These are phyloP conservation scores for Naumovozyma castellii DNA, from an alignment of 805 yeast genomes.

Conservation along the genomic window DNA sequence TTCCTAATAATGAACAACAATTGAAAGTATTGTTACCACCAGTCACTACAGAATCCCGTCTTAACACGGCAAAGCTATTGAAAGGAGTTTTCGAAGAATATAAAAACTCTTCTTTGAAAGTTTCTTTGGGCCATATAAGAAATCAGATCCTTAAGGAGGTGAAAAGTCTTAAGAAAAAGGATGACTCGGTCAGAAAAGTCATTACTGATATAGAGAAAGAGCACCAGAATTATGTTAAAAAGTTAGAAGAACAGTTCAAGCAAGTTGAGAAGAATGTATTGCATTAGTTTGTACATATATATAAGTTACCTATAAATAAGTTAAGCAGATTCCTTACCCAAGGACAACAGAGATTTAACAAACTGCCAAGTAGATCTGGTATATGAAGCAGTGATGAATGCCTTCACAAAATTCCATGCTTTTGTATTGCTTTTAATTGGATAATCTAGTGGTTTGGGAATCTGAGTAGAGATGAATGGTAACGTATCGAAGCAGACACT, in stretches of 20 bases:
- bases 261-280: conserved; percentile 39
- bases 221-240: conserved; percentile 54
- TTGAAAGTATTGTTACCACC: conserved; percentile 70
- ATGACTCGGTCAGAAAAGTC: conserved; percentile 46
- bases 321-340: conserved; percentile 37
- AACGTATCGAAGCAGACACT: conserved; percentile 78
- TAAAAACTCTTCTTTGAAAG: conserved; percentile 40
- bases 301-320: background rate
- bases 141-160: conserved; percentile 47
- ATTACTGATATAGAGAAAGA: conserved; percentile 55
- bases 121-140: conserved; percentile 50
- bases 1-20: conserved; percentile 61
- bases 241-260: conserved; percentile 48
- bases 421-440: conserved; percentile 73
- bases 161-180: conserved; percentile 42
- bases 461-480: conserved; percentile 67
- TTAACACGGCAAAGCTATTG: conserved; percentile 46
- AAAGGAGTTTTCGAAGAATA: conserved; percentile 59
- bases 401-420: conserved; percentile 83
- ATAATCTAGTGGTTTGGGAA: conserved; percentile 85
- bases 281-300: background rate
- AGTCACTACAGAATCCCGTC: conserved; percentile 55
- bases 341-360: conserved; percentile 42
- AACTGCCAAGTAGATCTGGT: conserved; percentile 65
- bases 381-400: conserved; percentile 78